Percentiles rank a stretch among this genome's conserved stretches.
Conservation (phyloP, 352 stramenopile genomes). For the Globisporangium nodosum region DNA sequence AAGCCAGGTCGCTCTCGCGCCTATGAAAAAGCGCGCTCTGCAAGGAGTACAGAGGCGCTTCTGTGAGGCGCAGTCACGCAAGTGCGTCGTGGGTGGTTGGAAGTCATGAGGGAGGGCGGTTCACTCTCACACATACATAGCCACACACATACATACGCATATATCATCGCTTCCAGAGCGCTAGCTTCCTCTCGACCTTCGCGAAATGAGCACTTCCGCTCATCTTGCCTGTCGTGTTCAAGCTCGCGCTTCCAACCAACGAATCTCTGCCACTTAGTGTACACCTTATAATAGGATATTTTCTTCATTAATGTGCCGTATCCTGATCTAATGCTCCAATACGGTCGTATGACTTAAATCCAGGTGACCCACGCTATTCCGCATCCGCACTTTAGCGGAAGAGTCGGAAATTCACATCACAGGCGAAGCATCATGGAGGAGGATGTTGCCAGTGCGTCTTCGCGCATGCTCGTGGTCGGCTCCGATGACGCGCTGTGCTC, state of each 20-base stretch:
- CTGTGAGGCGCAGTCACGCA: slow-evolving; percentile 9
- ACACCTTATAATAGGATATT: too few relatives aligned
- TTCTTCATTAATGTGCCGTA: too few relatives aligned
- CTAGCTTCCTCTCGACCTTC: too few relatives aligned
- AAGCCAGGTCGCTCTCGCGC: slow-evolving; percentile 12
- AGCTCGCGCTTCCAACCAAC: too few relatives aligned
- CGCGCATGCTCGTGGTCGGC: slow-evolving; percentile 39
- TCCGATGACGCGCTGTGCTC: slow-evolving; percentile 19
- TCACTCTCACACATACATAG: neutral
- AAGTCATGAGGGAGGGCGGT: neutral
- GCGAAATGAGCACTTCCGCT: too few relatives aligned
- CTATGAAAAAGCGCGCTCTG: slow-evolving; percentile 15
- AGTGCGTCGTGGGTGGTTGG: neutral
- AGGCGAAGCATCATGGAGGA: neutral
- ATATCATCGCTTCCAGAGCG: too few relatives aligned
- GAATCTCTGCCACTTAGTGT: neutral
- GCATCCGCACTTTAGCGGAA: neutral
- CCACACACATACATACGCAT: too few relatives aligned
- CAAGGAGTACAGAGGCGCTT: slow-evolving; percentile 13
- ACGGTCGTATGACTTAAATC: too few relatives aligned
- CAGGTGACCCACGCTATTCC: too few relatives aligned
- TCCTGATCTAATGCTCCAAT: too few relatives aligned
- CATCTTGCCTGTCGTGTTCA: too few relatives aligned
- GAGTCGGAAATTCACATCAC: neutral
- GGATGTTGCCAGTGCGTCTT: neutral